Evolutionary conservation across 768 basidiomycete species (phyloP).

Genomic region (Rhodocollybia butyracea): DNA sequence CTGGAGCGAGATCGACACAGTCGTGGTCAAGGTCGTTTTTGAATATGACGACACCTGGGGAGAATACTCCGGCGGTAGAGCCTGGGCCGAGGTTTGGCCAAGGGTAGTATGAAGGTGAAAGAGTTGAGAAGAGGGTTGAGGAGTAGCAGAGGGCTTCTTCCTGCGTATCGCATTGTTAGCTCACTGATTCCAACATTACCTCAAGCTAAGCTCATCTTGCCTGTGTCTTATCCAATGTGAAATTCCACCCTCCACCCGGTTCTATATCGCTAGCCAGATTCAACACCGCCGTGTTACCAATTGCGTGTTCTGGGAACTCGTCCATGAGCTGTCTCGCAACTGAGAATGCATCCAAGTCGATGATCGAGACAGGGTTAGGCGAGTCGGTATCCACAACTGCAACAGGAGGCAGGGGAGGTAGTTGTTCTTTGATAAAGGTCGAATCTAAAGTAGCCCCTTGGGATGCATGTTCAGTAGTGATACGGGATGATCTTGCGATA

Average conservation of each 20-base stretch:
- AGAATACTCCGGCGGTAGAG: conserved; percentile 37
- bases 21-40: conserved; percentile 42
- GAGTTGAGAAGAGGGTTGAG: conserved; percentile 40
- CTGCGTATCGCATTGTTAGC: conserved; percentile 15
- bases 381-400: conserved; percentile 13
- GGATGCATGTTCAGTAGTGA: conserved; percentile 22
- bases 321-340: conserved; percentile 29
- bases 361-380: conserved; percentile 19
- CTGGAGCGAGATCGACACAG: conserved; percentile 29
- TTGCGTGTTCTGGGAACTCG: conserved; percentile 18
- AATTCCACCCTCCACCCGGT: conserved; percentile 31
- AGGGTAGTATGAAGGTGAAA: conserved; percentile 38
- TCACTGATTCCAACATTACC: neutral
- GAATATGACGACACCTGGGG: conserved; percentile 45
- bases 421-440: conserved; percentile 23
- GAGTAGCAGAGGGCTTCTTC: conserved; percentile 49
- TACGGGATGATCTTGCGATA: conserved; percentile 20
- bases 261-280: conserved; percentile 36
- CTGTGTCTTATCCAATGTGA: conserved; percentile 27
- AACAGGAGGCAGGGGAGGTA: conserved; percentile 19
- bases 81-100: conserved; percentile 44
- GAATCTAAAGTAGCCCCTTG: conserved; percentile 30
- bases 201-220: conserved; percentile 12
- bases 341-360: conserved; percentile 36
- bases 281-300: conserved; percentile 30